A percentile compares a stretch with the other conserved stretches of the same genome.
Conservation (phyloP, 345 rosid genomes). For the Aquilaria sinensis region DNA sequence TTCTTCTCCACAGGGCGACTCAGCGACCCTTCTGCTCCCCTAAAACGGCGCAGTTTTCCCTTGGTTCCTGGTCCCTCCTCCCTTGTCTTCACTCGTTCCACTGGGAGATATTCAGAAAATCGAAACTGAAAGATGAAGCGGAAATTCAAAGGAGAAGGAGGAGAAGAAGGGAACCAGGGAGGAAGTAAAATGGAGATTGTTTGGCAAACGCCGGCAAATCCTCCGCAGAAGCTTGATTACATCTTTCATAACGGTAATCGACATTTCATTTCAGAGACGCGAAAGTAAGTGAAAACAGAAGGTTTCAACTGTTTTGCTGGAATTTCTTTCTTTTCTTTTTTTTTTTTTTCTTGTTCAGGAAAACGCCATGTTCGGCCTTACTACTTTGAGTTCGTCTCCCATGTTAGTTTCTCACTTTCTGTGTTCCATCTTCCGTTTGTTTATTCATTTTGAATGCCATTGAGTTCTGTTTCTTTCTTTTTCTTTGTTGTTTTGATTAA, state of each 20-base stretch:
- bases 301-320: neutral
- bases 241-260: slow-evolving; percentile 58
- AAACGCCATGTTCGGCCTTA: slow-evolving; percentile 82
- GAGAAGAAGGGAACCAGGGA: slow-evolving; percentile 9
- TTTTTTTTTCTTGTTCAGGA: slow-evolving; percentile 29
- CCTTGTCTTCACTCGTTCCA: neutral
- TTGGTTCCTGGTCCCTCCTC: neutral
- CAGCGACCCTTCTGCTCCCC: neutral
- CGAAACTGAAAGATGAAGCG: slow-evolving; percentile 22
- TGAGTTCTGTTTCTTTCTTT: slow-evolving; percentile 14
- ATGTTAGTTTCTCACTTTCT: slow-evolving; percentile 36
- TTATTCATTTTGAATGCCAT: slow-evolving; percentile 5
- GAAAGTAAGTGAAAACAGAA: too few relatives aligned
- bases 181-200: slow-evolving; percentile 37
- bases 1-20: neutral
- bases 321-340: neutral
- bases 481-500: neutral
- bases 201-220: slow-evolving; percentile 63
- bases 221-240: slow-evolving; percentile 57
- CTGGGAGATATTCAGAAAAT: neutral
- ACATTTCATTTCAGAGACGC: neutral
- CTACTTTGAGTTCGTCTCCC: slow-evolving; percentile 84
- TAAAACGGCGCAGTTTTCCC: slow-evolving; percentile 17
- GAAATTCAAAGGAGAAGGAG: slow-evolving; percentile 19
- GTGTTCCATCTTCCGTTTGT: neutral